These are phyloP conservation scores for Petunia secreta DNA, from an alignment of 257 asterid genomes.

Conservation along the genomic window DNA sequence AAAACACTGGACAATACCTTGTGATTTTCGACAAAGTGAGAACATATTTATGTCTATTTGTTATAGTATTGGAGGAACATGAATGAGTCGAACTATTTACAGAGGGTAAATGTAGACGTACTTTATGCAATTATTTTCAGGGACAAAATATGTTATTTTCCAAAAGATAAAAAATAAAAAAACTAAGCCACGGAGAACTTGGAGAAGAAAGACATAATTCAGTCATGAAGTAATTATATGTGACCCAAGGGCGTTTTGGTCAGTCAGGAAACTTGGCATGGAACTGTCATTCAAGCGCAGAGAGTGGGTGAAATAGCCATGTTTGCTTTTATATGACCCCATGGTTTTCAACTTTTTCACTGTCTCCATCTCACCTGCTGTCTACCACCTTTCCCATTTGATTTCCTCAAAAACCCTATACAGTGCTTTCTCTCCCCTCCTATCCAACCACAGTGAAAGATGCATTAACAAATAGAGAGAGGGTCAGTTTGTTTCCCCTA, in stretches of 20 bases:
- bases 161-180: too few species aligned
- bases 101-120: too few species aligned
- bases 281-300: constrained; percentile 33
- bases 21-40: too few species aligned
- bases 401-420: constrained; percentile 50
- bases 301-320: constrained; percentile 29
- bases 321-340: constrained; percentile 33
- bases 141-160: too few species aligned
- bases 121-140: too few species aligned
- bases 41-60: too few species aligned
- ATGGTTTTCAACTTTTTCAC: constrained; percentile 45
- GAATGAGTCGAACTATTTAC: too few species aligned
- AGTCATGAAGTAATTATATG: not conserved
- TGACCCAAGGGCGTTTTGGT: constrained; percentile 15
- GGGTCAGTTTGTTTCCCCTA: constrained; percentile 46
- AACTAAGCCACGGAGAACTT: too few species aligned
- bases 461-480: constrained; percentile 24
- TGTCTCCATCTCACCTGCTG: constrained; percentile 65
- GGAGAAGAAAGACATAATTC: not conserved
- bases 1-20: too few species aligned
- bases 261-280: constrained; percentile 22
- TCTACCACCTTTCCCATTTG: constrained; percentile 40
- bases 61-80: too few species aligned
- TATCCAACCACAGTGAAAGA: constrained; percentile 26
- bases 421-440: constrained; percentile 33